Evolutionary conservation across 2,329 filamentous ascomycete species (phyloP), one percentile per base, ranked within the genome.

Genomic region (Blastomyces emzantsi): DNA sequence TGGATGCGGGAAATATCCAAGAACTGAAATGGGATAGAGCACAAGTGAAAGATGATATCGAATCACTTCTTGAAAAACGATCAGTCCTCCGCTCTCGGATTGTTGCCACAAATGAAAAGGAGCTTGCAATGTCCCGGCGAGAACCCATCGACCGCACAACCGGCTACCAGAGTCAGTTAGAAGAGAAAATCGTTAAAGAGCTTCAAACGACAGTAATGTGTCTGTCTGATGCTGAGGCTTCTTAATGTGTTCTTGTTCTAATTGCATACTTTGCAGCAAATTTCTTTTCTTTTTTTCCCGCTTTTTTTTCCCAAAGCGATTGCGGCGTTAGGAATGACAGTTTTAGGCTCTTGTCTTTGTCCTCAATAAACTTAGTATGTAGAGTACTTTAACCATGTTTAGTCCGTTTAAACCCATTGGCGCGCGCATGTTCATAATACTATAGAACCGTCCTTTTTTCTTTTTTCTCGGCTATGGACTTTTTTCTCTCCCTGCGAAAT

Each of bases 11-110:
- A 17, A 87, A 91, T 30, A 87, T 97, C 1, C 84, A 87, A 17
- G 80, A 84, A 9, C 81, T 97, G 7, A 82, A 85, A 61, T 96
- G 90, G 87, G 90, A 97, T 71, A 81, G 84, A 15, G 81, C 82
- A 0, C 81, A 81, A 1, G 83, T 95, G 57, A 83, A 88, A 67
- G 92, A 96, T 73, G 91, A 94, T 70, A 85, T 95, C 5, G 90
- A 96, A 68, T 90, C 89, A 67, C 90, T 90, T 82, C 78, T 97
- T 45, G 82, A 85, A 36, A 87, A 87, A 62, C 83, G 86, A 64
- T 85, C 85, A 67, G 78, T 87, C 62, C 78, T 97, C 63, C 83
- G 87, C 61, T 87, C 90, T 67, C 82, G 89, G 36, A 83, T 96
- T 58, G 80, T 92, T 60, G 86, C 92, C 0, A 81, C 89, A 25